Base-by-base conservation (phyloP, 768 basidiomycete genomes). In the Podaxis sp. region DNA sequence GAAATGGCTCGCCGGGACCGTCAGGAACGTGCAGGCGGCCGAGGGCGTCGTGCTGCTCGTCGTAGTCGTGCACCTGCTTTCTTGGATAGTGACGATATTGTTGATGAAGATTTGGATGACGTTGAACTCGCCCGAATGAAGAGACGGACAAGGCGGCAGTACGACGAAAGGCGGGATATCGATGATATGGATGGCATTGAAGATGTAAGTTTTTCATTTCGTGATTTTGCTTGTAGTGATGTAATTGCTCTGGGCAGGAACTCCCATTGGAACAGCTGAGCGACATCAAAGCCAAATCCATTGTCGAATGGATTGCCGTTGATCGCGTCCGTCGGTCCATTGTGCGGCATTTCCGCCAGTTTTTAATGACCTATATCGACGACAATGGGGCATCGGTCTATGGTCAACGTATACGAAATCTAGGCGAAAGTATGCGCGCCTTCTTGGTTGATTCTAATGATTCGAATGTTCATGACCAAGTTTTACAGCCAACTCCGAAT, bases 261-360 rank as follows among this genome's bases (percentile, higher is more conserved):
- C 83, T 99, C 58, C 95, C 97, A 0, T 74, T 97, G 48, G 96
- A 99, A 72, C 94, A 99, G 78, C 81, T 99, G 10, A 93, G 93
- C 64, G 97, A 99, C 71, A 95, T 99, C 80, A 98, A 99, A 72
- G 94, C 96, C 41, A 94, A 96, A 71, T 95, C 93, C 12, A 95
- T 99, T 61, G 90, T 91, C 24, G 97, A 99, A 75, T 99, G 97
- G 97, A 96, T 99, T 68, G 90, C 93, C 17, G 89, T 90, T 62
- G 94, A 96, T 62, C 87, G 92, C 46, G 96, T 99, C 66, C 87
- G 91, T 67, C 84, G 92, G 59, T 90, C 96, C 0, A 95, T 99
- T 66, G 84, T 91, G 68, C 87, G 89, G 66, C 93, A 98, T 74
- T 99, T 99, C 82, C 86, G 92, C 51, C 87, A 94, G 68, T 99